Base-by-base conservation (phyloP, 495 filamentous ascomycete genomes). In the Xylaria castorea region DNA sequence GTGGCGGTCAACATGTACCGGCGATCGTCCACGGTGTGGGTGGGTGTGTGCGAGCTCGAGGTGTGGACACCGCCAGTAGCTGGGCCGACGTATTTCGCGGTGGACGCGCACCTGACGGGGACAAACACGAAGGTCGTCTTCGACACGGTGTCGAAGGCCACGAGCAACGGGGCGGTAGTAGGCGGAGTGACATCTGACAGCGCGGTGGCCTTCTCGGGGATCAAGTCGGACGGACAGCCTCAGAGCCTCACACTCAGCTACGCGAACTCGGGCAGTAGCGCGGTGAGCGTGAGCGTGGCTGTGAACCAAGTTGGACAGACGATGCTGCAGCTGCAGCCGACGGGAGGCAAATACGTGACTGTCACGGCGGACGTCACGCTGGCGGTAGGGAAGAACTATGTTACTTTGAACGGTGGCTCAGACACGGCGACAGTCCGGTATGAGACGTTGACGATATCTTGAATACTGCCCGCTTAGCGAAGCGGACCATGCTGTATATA, bases 21-120 rank as follows among this genome's bases (percentile, higher is more conserved):
- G 12, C 70, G 75, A 46, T 75, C 77, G 25, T 44, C 68, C 4
- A 50, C 71, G 0, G 58, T 75, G 27, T 81, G 62, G 34, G 81
- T 83, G 11, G 81, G 79, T 8, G 64, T 83, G 25, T 80, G 79
- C 65, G 81, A 83, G 68, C 70, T 83, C 22, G 79, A 83, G 58
- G 78, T 83, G n/a, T 83, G 81, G 81, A 76, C 72, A 18, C 78
- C 76, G 11, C 75, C 79, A 30, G 34, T 42, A 18, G 18, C 34
- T 14, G 73, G 75, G 0, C 78, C 80, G 27, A 68, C 64, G 5
- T 78, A 79, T 40, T 75, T 74, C 69, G 77, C 79, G 12, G 80
- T 76, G 3, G 80, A 82, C 74, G 77, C 79, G 18, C 78, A 79
- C 36, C 72, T 82, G 3, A 81, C 73, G 0, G 78, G 76, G 22